Base-by-base conservation (phyloP, 2,329 filamentous ascomycete genomes). In the Hypoxylon sp. region DNA sequence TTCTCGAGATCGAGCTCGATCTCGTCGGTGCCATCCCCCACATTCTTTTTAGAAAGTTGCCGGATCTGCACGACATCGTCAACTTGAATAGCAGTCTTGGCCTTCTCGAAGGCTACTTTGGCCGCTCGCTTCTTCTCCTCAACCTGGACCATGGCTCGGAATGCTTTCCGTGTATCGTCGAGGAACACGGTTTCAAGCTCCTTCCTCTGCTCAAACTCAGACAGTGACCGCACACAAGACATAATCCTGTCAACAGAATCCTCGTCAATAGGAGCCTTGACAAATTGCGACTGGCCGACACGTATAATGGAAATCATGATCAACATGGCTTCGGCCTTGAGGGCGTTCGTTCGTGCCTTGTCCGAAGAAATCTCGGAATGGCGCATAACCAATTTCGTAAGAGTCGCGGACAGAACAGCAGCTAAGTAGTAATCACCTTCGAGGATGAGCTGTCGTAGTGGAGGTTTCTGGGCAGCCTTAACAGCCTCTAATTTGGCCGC, bases 281-380 rank as follows among this genome's bases (percentile, higher is more conserved):
- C 96, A 73, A 99, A 99, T 70, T 97, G 93, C n/a, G 95, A 98
- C 81, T 99, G 96, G 41, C 96, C 96, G 65, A 97, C 96, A 52
- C 96, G 94, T 71, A 99, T 93, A 72, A 99, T 96, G 4, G 96
- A 98, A 73, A 99, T 97, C 94, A 98, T 97, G 77, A 99, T 98
- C 56, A 99, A 87, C 96, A 99, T 99, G 46, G 96, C 96, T 80
- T 99, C 96, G 2, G 96, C 96, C 52, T 93, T 91, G 25, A 99
- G 87, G 29, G 95, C 94, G 74, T 99, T 99, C 29, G 95, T 98
- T 39, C 96, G 91, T 45, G 92, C 92, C 45, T 85, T 81, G 74
- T 97, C 95, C 23, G 91, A 84, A 1, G 95, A 97, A 65, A 98
- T 94, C 77, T 98, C 94, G 1, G 93, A 91, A 78, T 98, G 94